Evolutionary conservation across 257 asterid species (phyloP), one percentile per base, ranked within the genome.

Genomic region (Verbascum thapsus): DNA sequence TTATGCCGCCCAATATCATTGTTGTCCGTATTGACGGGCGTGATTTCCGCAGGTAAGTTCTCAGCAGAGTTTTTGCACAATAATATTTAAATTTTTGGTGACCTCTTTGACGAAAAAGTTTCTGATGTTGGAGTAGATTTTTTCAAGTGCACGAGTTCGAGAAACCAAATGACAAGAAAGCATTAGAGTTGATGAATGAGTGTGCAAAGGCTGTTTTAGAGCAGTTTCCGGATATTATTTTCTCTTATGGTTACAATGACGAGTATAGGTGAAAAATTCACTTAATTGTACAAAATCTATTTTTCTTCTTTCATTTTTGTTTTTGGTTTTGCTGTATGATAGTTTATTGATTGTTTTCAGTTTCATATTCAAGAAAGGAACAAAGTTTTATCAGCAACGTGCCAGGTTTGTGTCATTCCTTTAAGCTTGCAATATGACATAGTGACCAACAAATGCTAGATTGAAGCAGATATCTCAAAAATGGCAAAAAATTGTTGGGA

Each of bases 311-410:
- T 60, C 55, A 35, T 13, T 26, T 10, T 8, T 5, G 32, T 3
- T 61, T 34, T 49, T 19, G 6, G 64, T 11, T 30, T 19, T 30
- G 12, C 17, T 56, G 38, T 10, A 41, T 58, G 20, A 40, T 37
- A 1, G 8, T 19, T 50, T 17, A 26, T 22, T 44, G 30, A 48
- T 38, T 54, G 15, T 69, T 63, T 66, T 75, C 84, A 88, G 96
- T 81, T 88, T 88, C 42, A 58, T 86, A 20, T 83, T 91, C 47
- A 91, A 83, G 67, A 78, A 78, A 69, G 88, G 68, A 58, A 88
- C 98, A 55, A 72, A 82, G 69, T 88, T 88, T 67, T 91, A 88
- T 76, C 81, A 83, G 74, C 78, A 96, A 18, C 96, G 98, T 64
- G 86, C 83, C 72, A 88, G 95, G 97, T 90, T 35, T 49, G 48